These are phyloP conservation scores for Alternaria conjuncta DNA, from an alignment of 2,329 filamentous ascomycete species.

Conservation along the genomic window DNA sequence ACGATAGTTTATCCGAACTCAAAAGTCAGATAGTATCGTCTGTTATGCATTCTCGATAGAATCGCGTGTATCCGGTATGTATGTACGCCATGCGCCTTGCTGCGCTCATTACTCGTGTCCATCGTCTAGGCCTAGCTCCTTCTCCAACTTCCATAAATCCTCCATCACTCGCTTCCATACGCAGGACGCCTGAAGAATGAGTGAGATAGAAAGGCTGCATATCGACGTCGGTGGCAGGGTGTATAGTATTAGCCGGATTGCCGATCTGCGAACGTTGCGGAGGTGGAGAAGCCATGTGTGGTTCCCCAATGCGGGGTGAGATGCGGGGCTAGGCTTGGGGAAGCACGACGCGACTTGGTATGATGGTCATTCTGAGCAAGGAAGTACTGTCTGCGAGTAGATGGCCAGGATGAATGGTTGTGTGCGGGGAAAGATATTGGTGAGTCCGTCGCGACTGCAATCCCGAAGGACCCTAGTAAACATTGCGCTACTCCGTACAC, in stretches of 20 bases:
- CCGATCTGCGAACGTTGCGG: constrained; percentile 1
- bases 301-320: constrained; percentile 12
- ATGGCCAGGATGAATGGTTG: background rate
- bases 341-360: background rate
- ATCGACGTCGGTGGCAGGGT: background rate
- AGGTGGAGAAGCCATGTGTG: constrained; percentile 5
- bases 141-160: background rate
- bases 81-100: background rate
- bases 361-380: accelerated
- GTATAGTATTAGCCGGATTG: background rate
- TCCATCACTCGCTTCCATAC: background rate
- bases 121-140: background rate
- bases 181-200: background rate
- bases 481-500: background rate
- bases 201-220: background rate
- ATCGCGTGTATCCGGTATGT: background rate
- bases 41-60: background rate
- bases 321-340: constrained; percentile 1
- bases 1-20: accelerated
- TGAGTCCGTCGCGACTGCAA: background rate
- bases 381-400: background rate
- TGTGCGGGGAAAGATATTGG: background rate
- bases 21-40: accelerated
- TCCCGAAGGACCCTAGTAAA: background rate
- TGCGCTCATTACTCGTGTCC: background rate